Conservation (phyloP, 1,139 yeast species). For the Waltiozyma sp. region DNA sequence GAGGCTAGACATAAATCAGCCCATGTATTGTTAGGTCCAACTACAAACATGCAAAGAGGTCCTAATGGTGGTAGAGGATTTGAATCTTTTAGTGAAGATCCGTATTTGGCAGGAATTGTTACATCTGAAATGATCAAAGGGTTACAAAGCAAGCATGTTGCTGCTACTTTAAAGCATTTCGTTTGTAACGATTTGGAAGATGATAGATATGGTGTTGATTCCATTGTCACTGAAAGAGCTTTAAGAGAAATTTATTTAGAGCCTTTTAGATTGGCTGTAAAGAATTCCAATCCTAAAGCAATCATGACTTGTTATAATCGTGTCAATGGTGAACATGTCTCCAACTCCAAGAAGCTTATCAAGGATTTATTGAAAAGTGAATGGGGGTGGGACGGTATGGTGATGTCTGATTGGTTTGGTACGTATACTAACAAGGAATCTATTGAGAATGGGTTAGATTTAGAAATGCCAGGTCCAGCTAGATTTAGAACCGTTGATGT, state of each 20-base stretch:
- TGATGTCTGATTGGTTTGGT: slow-evolving; percentile 56
- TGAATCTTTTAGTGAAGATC: slow-evolving; percentile 52
- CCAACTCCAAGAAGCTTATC: slow-evolving; percentile 31
- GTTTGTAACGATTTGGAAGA: slow-evolving; percentile 51
- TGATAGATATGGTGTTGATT: slow-evolving; percentile 35
- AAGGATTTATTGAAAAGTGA: slow-evolving; percentile 37
- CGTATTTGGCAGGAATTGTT: slow-evolving; percentile 38
- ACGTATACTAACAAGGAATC: slow-evolving; percentile 35
- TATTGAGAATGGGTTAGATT: slow-evolving; percentile 41
- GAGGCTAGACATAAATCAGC: slow-evolving; percentile 44
- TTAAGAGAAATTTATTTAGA: slow-evolving; percentile 45
- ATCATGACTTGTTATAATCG: slow-evolving; percentile 50
- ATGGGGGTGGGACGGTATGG: slow-evolving; percentile 44
- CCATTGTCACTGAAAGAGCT: slow-evolving; percentile 41
- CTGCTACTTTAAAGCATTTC: slow-evolving; percentile 46
- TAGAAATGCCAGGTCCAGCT: slow-evolving; percentile 54
- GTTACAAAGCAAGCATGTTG: slow-evolving; percentile 38
- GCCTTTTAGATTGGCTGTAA: slow-evolving; percentile 47
- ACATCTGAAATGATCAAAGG: slow-evolving; percentile 42
- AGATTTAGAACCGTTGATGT: slow-evolving; percentile 31
- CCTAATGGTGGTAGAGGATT: slow-evolving; percentile 54
- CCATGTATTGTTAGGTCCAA: slow-evolving; percentile 49
- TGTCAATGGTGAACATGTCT: slow-evolving; percentile 43
- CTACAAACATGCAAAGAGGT: slow-evolving; percentile 37
- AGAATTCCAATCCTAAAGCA: slow-evolving; percentile 36